These are phyloP conservation scores for Plasmodium berghei DNA, from an alignment of 169 alveolate genomes.

Conservation along the genomic window DNA sequence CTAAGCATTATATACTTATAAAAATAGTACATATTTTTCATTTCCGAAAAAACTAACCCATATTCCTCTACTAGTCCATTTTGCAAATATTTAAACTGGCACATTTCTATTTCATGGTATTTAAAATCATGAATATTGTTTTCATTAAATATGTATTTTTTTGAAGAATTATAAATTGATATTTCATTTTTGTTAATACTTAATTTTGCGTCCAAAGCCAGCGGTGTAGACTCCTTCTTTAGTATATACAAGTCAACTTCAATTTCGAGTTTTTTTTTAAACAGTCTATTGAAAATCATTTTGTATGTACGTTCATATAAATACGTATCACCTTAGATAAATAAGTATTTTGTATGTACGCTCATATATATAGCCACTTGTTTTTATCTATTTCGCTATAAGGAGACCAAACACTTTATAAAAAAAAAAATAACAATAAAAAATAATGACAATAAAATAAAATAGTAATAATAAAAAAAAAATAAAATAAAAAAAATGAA, in stretches of 20 bases:
- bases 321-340: neutral
- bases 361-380: neutral
- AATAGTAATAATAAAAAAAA: neutral
- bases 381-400: neutral
- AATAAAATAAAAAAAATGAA: neutral
- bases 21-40: conserved; percentile 31
- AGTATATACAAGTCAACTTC: conserved; percentile 26
- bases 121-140: conserved; percentile 33
- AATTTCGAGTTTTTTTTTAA: conserved; percentile 21
- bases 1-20: conserved; percentile 53
- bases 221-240: conserved; percentile 28
- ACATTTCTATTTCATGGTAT: conserved; percentile 60
- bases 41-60: conserved; percentile 35
- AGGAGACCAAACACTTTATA: neutral
- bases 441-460: neutral
- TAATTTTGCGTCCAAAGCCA: conserved; percentile 33
- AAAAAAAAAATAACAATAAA: neutral
- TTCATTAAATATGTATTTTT: conserved; percentile 25
- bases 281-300: conserved; percentile 29
- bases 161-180: conserved; percentile 4
- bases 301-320: neutral
- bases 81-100: conserved; percentile 28
- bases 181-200: conserved; percentile 13
- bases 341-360: neutral
- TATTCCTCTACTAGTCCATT: conserved; percentile 48